Conservation (phyloP, 2,329 filamentous ascomycete genomes). For the Bipolaris gigantea region DNA sequence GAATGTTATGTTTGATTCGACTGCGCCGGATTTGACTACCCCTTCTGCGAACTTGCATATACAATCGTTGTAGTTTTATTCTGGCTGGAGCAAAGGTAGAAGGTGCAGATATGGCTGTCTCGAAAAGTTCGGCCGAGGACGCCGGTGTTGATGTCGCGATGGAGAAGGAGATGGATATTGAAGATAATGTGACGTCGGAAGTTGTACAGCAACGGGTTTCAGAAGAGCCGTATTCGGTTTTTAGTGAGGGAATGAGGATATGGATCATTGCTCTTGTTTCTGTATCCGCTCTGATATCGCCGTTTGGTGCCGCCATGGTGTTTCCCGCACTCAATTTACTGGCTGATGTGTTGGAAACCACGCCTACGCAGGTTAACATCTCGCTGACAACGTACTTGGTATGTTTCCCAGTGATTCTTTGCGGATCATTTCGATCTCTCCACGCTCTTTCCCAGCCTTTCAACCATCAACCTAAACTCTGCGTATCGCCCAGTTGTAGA, state of each 20-base stretch:
- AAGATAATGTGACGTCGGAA: constrained; percentile 13
- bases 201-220: constrained; percentile 26
- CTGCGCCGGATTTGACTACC: no score
- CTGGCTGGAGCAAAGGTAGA: no score
- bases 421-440: no score
- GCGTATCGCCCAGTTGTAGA: neutral
- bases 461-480: neutral
- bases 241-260: constrained; percentile 46
- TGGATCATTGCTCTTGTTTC: constrained; percentile 55
- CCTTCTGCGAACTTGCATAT: no score
- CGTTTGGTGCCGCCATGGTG: constrained; percentile 46
- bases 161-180: constrained; percentile 14
- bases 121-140: neutral
- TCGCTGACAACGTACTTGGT: constrained; percentile 56
- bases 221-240: constrained; percentile 37
- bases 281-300: constrained; percentile 53
- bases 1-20: no score
- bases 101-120: neutral
- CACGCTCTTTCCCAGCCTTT: no score
- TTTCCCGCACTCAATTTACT: constrained; percentile 42
- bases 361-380: constrained; percentile 51
- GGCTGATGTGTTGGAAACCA: constrained; percentile 46
- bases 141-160: neutral
- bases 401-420: neutral
- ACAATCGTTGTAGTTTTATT: no score